Evolutionary conservation across 345 rosid genomes (phyloP).

Genomic region (Streptanthus diversifolius): DNA sequence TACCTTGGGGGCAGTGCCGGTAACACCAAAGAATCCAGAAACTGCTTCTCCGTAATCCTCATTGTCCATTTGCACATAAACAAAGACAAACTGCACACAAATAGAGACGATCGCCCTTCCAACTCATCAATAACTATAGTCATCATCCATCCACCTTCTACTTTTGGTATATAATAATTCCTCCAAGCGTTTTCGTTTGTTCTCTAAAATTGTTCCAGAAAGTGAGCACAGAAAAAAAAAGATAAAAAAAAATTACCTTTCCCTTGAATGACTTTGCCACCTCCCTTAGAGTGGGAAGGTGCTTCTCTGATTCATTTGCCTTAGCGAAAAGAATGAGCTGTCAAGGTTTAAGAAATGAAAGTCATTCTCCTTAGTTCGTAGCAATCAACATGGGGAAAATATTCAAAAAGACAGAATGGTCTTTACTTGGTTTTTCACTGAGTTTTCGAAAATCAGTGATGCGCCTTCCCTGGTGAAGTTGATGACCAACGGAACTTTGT

Average conservation of each 20-base stretch:
- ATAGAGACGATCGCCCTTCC: not conserved
- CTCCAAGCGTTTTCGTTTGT: not conserved
- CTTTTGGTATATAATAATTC: not conserved
- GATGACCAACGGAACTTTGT: slow-evolving; percentile 86
- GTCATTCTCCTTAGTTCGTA: not conserved
- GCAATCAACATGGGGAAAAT: not conserved
- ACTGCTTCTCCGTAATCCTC: slow-evolving; percentile 91
- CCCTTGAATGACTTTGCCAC: slow-evolving; percentile 84
- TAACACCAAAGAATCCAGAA: slow-evolving; percentile 83
- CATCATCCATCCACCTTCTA: not conserved
- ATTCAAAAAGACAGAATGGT: not conserved
- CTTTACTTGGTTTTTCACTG: slow-evolving; percentile 79
- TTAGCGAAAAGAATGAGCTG: slow-evolving; percentile 78
- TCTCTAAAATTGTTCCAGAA: not conserved
- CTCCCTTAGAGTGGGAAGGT: slow-evolving; percentile 63
- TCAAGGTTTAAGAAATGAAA: slow-evolving; percentile 15
- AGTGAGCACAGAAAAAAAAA: not conserved
- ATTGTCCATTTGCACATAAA: slow-evolving; percentile 79
- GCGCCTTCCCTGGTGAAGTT: slow-evolving; percentile 80
- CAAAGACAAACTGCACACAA: slow-evolving; percentile 73
- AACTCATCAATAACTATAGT: slow-evolving; percentile 7
- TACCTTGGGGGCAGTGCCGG: slow-evolving; percentile 65
- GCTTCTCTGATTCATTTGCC: slow-evolving; percentile 67
- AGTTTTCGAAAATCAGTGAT: slow-evolving; percentile 63
- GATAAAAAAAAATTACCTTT: slow-evolving; percentile 50